Evolutionary conservation across 257 asterid species (phyloP).

Genomic region (Coffea eugenioides): DNA sequence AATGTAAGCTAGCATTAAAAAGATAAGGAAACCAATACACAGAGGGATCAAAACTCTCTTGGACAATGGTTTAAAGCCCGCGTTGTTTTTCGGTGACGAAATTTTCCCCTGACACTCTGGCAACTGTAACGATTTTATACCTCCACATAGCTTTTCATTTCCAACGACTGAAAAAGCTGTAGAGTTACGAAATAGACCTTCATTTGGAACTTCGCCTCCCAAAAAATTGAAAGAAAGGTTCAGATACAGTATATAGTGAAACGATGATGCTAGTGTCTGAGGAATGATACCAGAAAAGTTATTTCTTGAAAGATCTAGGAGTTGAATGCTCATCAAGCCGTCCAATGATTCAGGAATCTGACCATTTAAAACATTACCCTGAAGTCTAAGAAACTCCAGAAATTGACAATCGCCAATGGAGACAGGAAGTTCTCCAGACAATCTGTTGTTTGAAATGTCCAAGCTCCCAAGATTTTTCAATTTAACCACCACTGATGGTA

Average conservation of each 20-base stretch:
- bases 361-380: not conserved
- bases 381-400: not conserved
- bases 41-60: not conserved
- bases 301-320: not conserved
- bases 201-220: conserved; percentile 9
- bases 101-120: not conserved
- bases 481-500: not conserved
- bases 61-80: no score
- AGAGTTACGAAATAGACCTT: not conserved
- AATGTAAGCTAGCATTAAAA: not conserved
- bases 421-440: not conserved
- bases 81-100: not conserved
- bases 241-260: not conserved
- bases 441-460: not conserved
- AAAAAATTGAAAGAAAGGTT: not conserved
- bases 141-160: conserved; percentile 8
- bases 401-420: not conserved
- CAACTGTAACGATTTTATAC: not conserved
- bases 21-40: not conserved
- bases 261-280: no score
- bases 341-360: not conserved
- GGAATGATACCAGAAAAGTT: not conserved
- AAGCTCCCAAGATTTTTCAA: not conserved
- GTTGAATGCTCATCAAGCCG: not conserved
- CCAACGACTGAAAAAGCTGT: not conserved